Conservation (phyloP, 305 asterid genomes). For the Fraxinus nigra region DNA sequence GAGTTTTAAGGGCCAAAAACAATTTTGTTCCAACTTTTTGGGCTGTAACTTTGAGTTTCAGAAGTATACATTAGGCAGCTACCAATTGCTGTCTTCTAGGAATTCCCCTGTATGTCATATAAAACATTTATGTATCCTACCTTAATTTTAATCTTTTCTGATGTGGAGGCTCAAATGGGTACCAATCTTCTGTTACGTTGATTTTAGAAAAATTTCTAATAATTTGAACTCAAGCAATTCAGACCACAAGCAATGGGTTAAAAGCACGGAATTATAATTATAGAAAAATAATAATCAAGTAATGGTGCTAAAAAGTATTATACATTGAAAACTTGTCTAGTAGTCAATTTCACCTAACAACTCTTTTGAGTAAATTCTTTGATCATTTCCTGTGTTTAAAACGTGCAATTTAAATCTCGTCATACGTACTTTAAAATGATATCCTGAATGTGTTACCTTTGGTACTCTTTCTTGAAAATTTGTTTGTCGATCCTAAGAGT, state of each 20-base stretch:
- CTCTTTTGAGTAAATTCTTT: neutral
- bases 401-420: neutral
- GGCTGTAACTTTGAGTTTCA: conserved; percentile 1
- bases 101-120: conserved; percentile 20
- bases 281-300: neutral
- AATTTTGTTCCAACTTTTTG: conserved; percentile 1
- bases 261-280: neutral
- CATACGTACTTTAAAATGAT: neutral
- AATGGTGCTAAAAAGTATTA: neutral
- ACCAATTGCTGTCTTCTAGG: conserved; percentile 28
- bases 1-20: conserved; percentile 22
- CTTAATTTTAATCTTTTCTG: neutral
- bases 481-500: neutral
- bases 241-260: neutral
- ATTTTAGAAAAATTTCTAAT: neutral
- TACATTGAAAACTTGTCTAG: neutral
- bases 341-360: neutral
- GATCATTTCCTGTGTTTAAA: neutral
- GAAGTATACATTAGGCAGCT: conserved; percentile 33
- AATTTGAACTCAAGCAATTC: neutral
- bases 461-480: neutral
- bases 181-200: neutral
- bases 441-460: neutral
- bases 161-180: neutral
- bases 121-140: neutral